Percentiles rank a stretch among this genome's conserved stretches.
phyloP scores from a whole-genome alignment of 129 eudicot species.

The Arctium minus region DNA sequence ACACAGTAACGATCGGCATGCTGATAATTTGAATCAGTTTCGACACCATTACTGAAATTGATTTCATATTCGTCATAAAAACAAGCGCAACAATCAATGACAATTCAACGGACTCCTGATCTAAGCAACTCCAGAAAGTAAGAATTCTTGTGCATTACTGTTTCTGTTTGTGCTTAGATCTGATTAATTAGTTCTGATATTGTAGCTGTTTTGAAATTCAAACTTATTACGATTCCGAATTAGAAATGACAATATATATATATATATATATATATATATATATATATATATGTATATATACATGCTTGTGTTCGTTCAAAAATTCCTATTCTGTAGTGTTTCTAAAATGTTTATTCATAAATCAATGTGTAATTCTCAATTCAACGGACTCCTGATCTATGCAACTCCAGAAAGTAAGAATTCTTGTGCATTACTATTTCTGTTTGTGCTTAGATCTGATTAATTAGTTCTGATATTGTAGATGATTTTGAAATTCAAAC shows the following conservation, averaged over 20 bases:
- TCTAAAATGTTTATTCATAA: neutral
- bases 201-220: neutral
- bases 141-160: neutral
- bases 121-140: neutral
- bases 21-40: conserved; percentile 5
- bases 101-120: neutral
- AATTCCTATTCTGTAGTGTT: neutral
- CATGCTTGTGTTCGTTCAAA: neutral
- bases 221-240: neutral
- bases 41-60: conserved; percentile 24
- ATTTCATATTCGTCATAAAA: conserved; percentile 43
- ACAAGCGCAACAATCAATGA: conserved; percentile 50
- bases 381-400: neutral
- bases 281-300: too few species aligned
- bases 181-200: neutral
- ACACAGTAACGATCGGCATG: neutral
- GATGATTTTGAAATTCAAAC: neutral
- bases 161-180: neutral
- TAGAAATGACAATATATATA: neutral
- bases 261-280: too few species aligned
- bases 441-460: neutral
- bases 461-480: neutral
- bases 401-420: neutral
- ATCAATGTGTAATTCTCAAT: neutral
- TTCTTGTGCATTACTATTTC: neutral